Percentiles rank a stretch among this genome's conserved stretches.
Evolutionary conservation across 148 eudicot species (phyloP).

Genomic region (Linanthus parryae): DNA sequence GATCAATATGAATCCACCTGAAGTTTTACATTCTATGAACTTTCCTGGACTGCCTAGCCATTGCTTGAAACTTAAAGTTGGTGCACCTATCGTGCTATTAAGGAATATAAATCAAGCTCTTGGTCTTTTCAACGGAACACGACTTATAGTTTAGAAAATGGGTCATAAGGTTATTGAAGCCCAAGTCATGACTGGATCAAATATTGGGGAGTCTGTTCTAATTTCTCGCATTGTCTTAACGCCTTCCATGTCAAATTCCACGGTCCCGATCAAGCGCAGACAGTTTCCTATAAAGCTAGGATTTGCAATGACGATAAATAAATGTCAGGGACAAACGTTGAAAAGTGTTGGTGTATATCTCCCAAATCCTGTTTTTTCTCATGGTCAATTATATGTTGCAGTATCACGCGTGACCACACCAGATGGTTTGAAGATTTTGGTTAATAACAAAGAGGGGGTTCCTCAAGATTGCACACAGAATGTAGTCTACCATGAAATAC

Average conservation of each 20-base stretch:
- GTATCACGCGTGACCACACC: not conserved
- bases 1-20: not conserved
- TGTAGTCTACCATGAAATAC: not conserved
- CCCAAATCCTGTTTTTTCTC: not conserved
- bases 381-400: not conserved
- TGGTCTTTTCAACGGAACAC: not conserved
- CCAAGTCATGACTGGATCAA: not conserved
- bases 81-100: not conserved
- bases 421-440: not conserved
- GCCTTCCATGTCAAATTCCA: not conserved
- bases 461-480: not conserved
- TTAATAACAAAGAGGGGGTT: not conserved
- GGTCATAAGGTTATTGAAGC: not conserved
- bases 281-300: not conserved
- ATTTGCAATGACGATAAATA: not conserved
- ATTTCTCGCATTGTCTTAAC: not conserved
- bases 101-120: not conserved
- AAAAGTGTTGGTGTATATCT: not conserved
- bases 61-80: not conserved
- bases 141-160: not conserved
- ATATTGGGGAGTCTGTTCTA: not conserved
- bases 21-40: not conserved
- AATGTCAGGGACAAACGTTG: not conserved
- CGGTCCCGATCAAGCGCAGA: not conserved
- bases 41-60: not conserved